Conservation (phyloP, 129 eudicot genomes). For the Rutidosis leptorrhynchoides region DNA sequence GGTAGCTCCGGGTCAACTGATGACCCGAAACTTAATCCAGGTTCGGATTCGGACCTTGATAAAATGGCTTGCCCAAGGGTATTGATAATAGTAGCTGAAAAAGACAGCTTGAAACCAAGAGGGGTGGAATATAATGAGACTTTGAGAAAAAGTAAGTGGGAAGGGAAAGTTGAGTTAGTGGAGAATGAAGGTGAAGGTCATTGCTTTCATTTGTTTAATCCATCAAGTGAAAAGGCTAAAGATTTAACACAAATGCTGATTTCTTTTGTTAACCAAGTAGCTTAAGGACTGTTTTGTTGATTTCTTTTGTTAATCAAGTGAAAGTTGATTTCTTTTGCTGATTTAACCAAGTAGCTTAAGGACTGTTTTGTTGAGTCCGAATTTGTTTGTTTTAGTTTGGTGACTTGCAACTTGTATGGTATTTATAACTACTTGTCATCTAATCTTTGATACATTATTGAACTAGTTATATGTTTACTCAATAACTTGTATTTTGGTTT, state of each 20-base stretch:
- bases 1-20: slow-evolving; percentile 27
- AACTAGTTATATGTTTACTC: too few species aligned
- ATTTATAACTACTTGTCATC: too few species aligned
- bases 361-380: too few species aligned
- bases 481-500: too few species aligned
- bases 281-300: not conserved
- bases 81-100: slow-evolving; percentile 28
- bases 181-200: slow-evolving; percentile 46
- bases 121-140: slow-evolving; percentile 30
- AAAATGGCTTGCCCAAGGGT: slow-evolving; percentile 32
- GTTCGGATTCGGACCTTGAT: slow-evolving; percentile 37
- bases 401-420: too few species aligned
- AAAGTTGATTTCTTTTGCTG: too few species aligned
- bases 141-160: slow-evolving; percentile 35
- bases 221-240: slow-evolving; percentile 32
- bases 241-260: slow-evolving; percentile 11
- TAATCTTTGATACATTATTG: too few species aligned
- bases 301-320: too few species aligned
- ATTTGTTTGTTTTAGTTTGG: too few species aligned
- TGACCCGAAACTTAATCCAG: slow-evolving; percentile 43
- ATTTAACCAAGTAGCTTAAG: too few species aligned
- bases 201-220: slow-evolving; percentile 37
- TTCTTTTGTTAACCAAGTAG: slow-evolving; percentile 10
- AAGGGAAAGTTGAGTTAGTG: slow-evolving; percentile 36
- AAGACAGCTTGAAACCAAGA: slow-evolving; percentile 30